Base-by-base conservation (phyloP, 345 rosid species). In the Syzygium oleosum region DNA sequence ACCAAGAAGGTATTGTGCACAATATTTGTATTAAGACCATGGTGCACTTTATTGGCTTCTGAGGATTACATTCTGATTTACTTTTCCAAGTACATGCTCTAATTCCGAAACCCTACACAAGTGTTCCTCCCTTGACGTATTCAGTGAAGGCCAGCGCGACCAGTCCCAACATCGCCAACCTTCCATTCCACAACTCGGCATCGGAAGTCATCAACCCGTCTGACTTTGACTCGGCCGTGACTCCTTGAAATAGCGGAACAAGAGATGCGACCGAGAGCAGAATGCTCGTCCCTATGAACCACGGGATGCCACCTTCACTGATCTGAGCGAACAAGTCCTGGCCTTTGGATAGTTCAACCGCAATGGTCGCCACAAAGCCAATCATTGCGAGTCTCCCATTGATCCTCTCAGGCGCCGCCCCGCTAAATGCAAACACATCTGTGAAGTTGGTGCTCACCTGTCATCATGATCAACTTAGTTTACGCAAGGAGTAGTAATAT, bases 341-440 rank as follows among this genome's bases (percentile, higher is more conserved):
- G 12, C 98, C 98, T 7, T 92, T 94, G 52, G 94, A 89, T 15
- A 96, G 54, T 85, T 96, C 99, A 63, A 94, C 90, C 8, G 94
- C 98, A 53, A 94, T 84, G 3, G 98, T 98, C 1, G 96, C 94
- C 5, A 94, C 98, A 85, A 96, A 95, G 0, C 98, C 98, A 2
- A 96, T 89, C 99, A 97, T 95, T 9, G 99, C 99, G n/a, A 97
- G 91, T 83, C 98, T 92, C 0, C 98, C 96, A 86, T 97, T 96
- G 73, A 97, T 94, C 89, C 98, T 95, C 92, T 97, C 99, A 22
- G 98, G 99, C 15, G 96, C 99, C 13, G 99, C 96, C 52, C 98
- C 99, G 46, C 96, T 91, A 51, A 97, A 96, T 10, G 98, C 98
- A n/a, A 97, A 88, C 73, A 95, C 87, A 38, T 96, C 98, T 0